These are phyloP conservation scores for Hypoxylon perforatum DNA, from an alignment of 495 filamentous ascomycete species.

Conservation along the genomic window DNA sequence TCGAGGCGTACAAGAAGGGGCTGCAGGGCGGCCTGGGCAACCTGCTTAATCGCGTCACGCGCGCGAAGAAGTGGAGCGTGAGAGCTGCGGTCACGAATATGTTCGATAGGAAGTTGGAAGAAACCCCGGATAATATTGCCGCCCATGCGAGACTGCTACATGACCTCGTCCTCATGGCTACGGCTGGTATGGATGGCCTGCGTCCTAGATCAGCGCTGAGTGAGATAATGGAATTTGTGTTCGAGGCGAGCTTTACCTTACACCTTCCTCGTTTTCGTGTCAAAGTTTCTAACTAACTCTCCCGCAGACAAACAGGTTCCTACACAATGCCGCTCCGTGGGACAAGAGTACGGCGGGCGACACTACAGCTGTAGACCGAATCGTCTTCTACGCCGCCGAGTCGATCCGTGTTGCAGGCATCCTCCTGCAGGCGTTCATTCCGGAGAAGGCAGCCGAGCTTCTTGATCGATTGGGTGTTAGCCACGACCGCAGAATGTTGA, in stretches of 20 bases:
- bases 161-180: slow-evolving; percentile 47
- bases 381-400: slow-evolving; percentile 78
- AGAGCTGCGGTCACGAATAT: slow-evolving; percentile 62
- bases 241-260: slow-evolving; percentile 55
- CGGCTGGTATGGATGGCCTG: slow-evolving; percentile 69
- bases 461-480: slow-evolving; percentile 82
- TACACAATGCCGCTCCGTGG: slow-evolving; percentile 61
- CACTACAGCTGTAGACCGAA: slow-evolving; percentile 41
- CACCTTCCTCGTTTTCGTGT: background rate
- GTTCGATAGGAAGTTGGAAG: background rate
- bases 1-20: slow-evolving; percentile 79
- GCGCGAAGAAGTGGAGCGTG: slow-evolving; percentile 74
- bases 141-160: slow-evolving; percentile 9
- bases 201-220: slow-evolving; percentile 73
- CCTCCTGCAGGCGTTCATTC: slow-evolving; percentile 91
- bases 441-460: slow-evolving; percentile 76
- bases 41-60: slow-evolving; percentile 73
- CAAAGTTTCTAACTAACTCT: background rate
- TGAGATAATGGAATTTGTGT: slow-evolving; percentile 71
- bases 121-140: slow-evolving; percentile 1
- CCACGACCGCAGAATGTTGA: slow-evolving; percentile 65
- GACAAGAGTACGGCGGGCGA: slow-evolving; percentile 28
- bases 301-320: slow-evolving; percentile 75
- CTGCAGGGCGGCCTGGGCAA: slow-evolving; percentile 84
- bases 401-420: slow-evolving; percentile 84